Percentiles rank a stretch among this genome's conserved stretches.
phyloP scores from a whole-genome alignment of 1,284 basidiomycete species.

The Ceratobasidium sp. region DNA sequence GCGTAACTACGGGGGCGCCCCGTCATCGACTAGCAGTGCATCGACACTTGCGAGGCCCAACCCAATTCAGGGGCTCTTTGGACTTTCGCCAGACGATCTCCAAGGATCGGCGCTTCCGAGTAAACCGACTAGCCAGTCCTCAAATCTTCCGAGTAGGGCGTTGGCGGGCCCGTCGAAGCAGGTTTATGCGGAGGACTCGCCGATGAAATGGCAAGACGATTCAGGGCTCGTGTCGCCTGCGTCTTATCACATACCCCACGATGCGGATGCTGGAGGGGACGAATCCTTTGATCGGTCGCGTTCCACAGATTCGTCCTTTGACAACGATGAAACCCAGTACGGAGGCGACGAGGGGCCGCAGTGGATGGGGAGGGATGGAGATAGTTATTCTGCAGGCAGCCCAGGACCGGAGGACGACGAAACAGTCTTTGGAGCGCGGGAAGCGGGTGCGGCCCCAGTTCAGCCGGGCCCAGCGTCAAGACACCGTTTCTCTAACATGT shows the following conservation, averaged over 20 bases:
- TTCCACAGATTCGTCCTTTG: slow-evolving; percentile 45
- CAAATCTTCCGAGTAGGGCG: background rate
- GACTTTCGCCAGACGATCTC: slow-evolving; percentile 39
- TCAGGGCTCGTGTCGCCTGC: slow-evolving; percentile 38
- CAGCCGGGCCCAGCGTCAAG: slow-evolving; percentile 28
- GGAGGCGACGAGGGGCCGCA: slow-evolving; percentile 29
- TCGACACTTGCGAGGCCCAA: slow-evolving; percentile 27
- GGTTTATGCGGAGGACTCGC: slow-evolving; percentile 40
- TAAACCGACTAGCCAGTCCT: slow-evolving; percentile 13
- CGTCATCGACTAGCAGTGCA: slow-evolving; percentile 24
- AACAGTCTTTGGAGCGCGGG: slow-evolving; percentile 41
- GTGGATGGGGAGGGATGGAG: slow-evolving; percentile 10
- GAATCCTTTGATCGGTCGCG: slow-evolving; percentile 40
- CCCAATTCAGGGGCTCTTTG: slow-evolving; percentile 40
- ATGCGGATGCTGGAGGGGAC: slow-evolving; percentile 18
- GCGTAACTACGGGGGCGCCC: slow-evolving; percentile 30
- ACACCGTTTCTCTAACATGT: slow-evolving; percentile 35
- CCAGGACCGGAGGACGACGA: slow-evolving; percentile 32
- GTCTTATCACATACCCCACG: slow-evolving; percentile 24
- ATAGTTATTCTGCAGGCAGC: slow-evolving; percentile 23
- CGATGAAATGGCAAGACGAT: slow-evolving; percentile 43
- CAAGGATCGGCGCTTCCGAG: slow-evolving; percentile 27
- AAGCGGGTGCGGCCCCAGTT: slow-evolving; percentile 4
- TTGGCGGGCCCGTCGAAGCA: slow-evolving; percentile 18
- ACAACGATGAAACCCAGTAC: slow-evolving; percentile 39